Evolutionary conservation across 2,329 filamentous ascomycete species (phyloP), one percentile per base, ranked within the genome.

Genomic region (Aspergillus sp.): DNA sequence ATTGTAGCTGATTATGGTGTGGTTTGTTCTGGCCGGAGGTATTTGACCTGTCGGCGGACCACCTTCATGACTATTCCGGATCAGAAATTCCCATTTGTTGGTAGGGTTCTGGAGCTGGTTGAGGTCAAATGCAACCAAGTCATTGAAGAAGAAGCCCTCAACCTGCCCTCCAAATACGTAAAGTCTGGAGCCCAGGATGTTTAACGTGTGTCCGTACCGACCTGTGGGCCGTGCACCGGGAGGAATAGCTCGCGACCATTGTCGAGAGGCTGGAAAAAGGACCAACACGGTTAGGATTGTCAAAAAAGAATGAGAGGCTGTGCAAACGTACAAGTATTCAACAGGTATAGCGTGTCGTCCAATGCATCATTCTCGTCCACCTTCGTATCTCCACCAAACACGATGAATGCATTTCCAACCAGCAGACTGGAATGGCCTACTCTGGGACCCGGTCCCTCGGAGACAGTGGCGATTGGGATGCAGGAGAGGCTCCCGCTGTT

Each of bases 121-220:
- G 45, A 98, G 72, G 63, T 98, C 94, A 60, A 98, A 98, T 7
- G 90, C 89, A 30, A 94, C 81, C 10, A 98, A 74, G 60, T 98
- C 93, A 59, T 98, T 98, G 81, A 98, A 97, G 63, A 98, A 98
- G 63, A 85, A 90, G 4, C 91, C 93, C 64, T 98, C 93, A 1
- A 97, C 91, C 62, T 98, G 93, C 43, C 93, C 93, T 63, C 93
- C 93, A 64, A 98, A 98, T 29, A 98, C 86, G 70, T 88, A 98
- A 39, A 98, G 91, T 64, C 94, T 97, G 50, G 93, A 97, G 28
- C 91, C 91, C 2, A 98, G 73, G 36, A 98, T 97, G 63, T 97
- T 98, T 51, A 98, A 70, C 0, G 93, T 94, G 66, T 98, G 93
- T 4, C 94, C 93, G 59, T 98, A 98, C 56, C 93, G 85, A 42